A percentile compares a stretch with the other conserved stretches of the same genome.
Conservation (phyloP, 768 basidiomycete genomes). For the Suillus subaureus region DNA sequence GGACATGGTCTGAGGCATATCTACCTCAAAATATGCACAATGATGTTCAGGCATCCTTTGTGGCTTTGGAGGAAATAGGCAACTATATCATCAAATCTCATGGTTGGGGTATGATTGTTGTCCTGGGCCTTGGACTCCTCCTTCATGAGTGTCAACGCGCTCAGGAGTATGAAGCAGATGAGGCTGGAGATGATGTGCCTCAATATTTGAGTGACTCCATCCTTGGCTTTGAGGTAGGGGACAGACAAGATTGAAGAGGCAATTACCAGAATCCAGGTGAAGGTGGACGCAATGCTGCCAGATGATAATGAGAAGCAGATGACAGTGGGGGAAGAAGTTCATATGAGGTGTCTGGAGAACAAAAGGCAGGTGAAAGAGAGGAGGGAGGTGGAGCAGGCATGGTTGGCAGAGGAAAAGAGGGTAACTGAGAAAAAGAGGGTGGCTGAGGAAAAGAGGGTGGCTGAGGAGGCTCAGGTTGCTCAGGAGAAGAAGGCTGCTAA, state of each 20-base stretch:
- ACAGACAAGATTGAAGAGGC: background rate
- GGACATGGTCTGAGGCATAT: background rate
- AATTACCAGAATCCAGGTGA: no score
- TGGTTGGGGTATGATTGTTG: background rate
- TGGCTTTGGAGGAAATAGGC: background rate
- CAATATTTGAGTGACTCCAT: background rate
- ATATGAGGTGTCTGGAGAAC: background rate
- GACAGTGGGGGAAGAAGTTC: no score
- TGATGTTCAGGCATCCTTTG: background rate
- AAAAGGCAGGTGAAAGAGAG: background rate
- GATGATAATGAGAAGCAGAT: no score
- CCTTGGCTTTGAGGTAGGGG: background rate
- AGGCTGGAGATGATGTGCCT: background rate
- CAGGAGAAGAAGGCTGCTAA: background rate
- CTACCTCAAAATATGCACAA: background rate
- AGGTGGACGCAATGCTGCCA: no score
- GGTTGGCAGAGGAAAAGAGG: no score
- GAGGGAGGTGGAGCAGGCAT: background rate
- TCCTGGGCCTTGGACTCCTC: background rate
- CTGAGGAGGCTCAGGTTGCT: background rate
- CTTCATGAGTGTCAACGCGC: background rate
- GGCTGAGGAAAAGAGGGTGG: no score
- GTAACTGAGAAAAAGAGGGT: background rate
- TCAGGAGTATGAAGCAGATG: conserved; percentile 1
- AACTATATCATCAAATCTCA: background rate